Percentiles rank a stretch among this genome's conserved stretches.
These are phyloP conservation scores for Filobasidium wieringae DNA, from an alignment of 768 basidiomycete species.

Conservation along the genomic window DNA sequence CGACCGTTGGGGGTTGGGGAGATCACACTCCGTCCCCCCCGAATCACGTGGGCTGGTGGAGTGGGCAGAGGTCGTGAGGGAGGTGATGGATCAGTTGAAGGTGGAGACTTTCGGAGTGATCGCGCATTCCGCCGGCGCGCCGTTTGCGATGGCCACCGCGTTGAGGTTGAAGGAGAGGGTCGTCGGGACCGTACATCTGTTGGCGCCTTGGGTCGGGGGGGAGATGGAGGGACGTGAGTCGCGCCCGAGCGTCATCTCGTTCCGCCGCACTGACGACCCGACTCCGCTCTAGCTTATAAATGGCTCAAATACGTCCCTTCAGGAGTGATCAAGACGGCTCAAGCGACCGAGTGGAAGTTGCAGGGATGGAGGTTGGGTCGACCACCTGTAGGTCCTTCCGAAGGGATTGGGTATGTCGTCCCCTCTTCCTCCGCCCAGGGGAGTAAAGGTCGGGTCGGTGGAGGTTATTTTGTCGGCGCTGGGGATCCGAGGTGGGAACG, in stretches of 20 bases:
- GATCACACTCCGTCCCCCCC: conserved; percentile 54
- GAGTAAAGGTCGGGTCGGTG: no score
- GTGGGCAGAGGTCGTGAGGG: conserved; percentile 83
- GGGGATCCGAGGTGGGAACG: no score
- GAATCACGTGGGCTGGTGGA: conserved; percentile 67
- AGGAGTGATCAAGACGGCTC: conserved; percentile 81
- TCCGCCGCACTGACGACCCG: conserved; percentile 24
- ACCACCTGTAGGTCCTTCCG: conserved; percentile 45
- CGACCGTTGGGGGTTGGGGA: conserved; percentile 88
- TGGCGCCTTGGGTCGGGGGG: conserved; percentile 94
- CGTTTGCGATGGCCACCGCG: conserved; percentile 81
- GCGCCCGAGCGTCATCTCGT: no score
- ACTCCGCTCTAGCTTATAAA: conserved; percentile 54
- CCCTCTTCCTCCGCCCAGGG: no score
- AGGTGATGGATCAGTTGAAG: conserved; percentile 68
- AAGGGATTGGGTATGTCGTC: conserved; percentile 81
- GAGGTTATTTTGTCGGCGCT: no score
- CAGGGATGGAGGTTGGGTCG: conserved; percentile 97
- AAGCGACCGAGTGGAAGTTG: conserved; percentile 93
- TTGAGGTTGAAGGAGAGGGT: conserved; percentile 63
- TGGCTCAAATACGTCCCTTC: conserved; percentile 96
- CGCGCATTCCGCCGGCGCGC: conserved; percentile 91
- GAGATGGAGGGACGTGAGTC: conserved; percentile 67
- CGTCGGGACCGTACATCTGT: conserved; percentile 67
- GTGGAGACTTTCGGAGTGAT: conserved; percentile 74